These are phyloP conservation scores for Zygosaccharomyces siamensis DNA, from an alignment of 805 yeast genomes.

Conservation along the genomic window DNA sequence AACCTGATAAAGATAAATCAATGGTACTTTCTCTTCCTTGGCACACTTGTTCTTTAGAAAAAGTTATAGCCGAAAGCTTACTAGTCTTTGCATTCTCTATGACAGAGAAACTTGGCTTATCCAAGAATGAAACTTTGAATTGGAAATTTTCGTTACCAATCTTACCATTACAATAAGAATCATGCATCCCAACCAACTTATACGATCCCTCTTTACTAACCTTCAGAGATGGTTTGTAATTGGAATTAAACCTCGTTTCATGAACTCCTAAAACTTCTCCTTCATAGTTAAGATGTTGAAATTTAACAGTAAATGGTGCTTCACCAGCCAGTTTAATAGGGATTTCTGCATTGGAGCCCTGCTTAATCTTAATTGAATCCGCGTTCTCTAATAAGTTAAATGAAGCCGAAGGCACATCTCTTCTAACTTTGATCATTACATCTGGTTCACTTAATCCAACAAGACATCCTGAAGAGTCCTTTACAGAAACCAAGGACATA, in stretches of 20 bases:
- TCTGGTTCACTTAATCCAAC: slow-evolving; percentile 65
- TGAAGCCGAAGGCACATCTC: slow-evolving; percentile 58
- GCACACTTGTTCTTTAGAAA: slow-evolving; percentile 41
- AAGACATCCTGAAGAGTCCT: slow-evolving; percentile 73
- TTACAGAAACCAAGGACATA: slow-evolving; percentile 56
- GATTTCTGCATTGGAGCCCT: slow-evolving; percentile 54
- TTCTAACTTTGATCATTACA: slow-evolving; percentile 60
- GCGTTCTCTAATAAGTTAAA: slow-evolving; percentile 41
- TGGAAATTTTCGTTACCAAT: slow-evolving; percentile 32
- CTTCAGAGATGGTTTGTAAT: slow-evolving; percentile 34
- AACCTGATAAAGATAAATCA: slow-evolving; percentile 50
- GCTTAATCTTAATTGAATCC: slow-evolving; percentile 43
- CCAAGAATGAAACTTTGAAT: slow-evolving; percentile 42
- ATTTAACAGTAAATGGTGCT: slow-evolving; percentile 44
- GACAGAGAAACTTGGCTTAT: slow-evolving; percentile 43
- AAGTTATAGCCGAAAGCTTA: slow-evolving; percentile 23
- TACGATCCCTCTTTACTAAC: slow-evolving; percentile 47
- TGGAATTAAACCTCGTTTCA: slow-evolving; percentile 23
- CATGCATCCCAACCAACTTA: slow-evolving; percentile 42
- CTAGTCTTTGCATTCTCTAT: slow-evolving; percentile 32
- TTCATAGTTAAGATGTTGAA: slow-evolving; percentile 31
- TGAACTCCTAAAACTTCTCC: slow-evolving; percentile 28
- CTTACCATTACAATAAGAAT: slow-evolving; percentile 49
- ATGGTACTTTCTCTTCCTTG: slow-evolving; percentile 45
- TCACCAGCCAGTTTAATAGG: slow-evolving; percentile 60